Evolutionary conservation across 2,329 filamentous ascomycete genomes (phyloP).

Genomic region (Phyllosticta capitalensis): DNA sequence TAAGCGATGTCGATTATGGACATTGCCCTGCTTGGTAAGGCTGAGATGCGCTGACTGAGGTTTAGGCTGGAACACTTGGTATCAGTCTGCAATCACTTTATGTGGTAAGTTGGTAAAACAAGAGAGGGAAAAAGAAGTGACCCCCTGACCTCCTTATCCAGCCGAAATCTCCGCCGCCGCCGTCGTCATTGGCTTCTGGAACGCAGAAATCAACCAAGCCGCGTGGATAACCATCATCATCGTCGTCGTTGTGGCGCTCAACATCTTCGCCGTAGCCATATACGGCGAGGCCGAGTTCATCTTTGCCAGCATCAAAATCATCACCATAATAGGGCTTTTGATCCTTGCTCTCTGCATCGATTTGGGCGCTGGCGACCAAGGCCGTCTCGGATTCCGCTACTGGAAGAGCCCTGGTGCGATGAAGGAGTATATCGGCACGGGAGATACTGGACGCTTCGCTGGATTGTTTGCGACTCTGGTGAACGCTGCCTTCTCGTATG

Average conservation of each 20-base stretch:
- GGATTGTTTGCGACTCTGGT: slow-evolving; percentile 28
- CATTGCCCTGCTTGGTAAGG: no score
- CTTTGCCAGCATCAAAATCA: slow-evolving; percentile 35
- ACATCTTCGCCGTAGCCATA: slow-evolving; percentile 11
- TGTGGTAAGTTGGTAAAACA: neutral
- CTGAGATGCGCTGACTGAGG: no score
- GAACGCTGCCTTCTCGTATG: slow-evolving; percentile 33
- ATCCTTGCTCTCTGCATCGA: slow-evolving; percentile 22
- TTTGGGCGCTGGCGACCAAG: slow-evolving; percentile 40
- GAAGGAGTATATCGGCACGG: slow-evolving; percentile 51
- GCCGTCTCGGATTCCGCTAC: slow-evolving; percentile 54
- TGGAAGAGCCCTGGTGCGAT: slow-evolving; percentile 48
- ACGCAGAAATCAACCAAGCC: slow-evolving; percentile 5
- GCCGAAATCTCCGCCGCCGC: slow-evolving; percentile 34
- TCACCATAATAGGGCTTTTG: slow-evolving; percentile 38
- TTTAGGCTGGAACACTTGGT: slow-evolving; percentile 3
- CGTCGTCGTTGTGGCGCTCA: slow-evolving; percentile 9
- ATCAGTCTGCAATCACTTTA: slow-evolving; percentile 5
- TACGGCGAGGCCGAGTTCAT: slow-evolving; percentile 38
- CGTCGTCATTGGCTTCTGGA: slow-evolving; percentile 36
- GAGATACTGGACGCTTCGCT: slow-evolving; percentile 40
- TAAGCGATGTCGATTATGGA: no score
- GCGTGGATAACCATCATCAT: slow-evolving; percentile 16
- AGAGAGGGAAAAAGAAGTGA: neutral
- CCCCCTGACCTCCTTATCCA: neutral